Conservation (phyloP, 257 asterid genomes). For the Verbascum thapsus region DNA sequence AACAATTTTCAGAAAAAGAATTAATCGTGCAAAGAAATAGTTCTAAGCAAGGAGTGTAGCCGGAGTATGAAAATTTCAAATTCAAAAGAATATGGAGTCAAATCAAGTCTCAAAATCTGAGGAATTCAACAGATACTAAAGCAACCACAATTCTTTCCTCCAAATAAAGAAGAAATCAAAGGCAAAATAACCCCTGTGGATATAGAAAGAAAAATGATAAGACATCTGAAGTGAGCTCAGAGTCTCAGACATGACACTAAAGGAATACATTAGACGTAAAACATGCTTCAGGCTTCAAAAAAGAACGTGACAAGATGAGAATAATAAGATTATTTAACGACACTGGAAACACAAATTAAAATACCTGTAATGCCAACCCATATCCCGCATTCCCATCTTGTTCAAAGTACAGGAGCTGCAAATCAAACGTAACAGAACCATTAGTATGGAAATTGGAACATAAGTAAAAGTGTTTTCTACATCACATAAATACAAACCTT, state of each 20-base stretch:
- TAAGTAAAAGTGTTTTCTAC: slow-evolving; percentile 21
- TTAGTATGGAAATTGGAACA: slow-evolving; percentile 30
- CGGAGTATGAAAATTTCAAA: neutral
- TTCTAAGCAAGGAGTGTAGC: neutral
- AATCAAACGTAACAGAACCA: slow-evolving; percentile 27
- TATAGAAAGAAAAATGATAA: neutral
- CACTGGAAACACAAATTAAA: slow-evolving; percentile 20
- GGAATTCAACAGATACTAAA: neutral
- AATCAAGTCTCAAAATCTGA: slow-evolving; percentile 3
- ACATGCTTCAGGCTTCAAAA: no score
- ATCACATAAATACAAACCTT: slow-evolving; percentile 49
- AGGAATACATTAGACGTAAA: no score
- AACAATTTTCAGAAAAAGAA: slow-evolving; percentile 23
- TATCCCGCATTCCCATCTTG: slow-evolving; percentile 92
- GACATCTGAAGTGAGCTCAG: neutral
- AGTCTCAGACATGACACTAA: no score
- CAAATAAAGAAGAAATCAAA: neutral
- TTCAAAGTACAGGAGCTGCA: slow-evolving; percentile 79
- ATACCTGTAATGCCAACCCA: slow-evolving; percentile 97
- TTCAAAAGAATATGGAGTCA: neutral
- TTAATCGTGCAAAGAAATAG: neutral
- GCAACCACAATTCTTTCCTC: neutral
- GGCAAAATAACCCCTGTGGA: neutral
- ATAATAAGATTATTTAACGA: slow-evolving; percentile 14
- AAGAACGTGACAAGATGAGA: neutral